phyloP scores from a whole-genome alignment of 1,284 basidiomycete species.

The Marasmius tenuissimus region DNA sequence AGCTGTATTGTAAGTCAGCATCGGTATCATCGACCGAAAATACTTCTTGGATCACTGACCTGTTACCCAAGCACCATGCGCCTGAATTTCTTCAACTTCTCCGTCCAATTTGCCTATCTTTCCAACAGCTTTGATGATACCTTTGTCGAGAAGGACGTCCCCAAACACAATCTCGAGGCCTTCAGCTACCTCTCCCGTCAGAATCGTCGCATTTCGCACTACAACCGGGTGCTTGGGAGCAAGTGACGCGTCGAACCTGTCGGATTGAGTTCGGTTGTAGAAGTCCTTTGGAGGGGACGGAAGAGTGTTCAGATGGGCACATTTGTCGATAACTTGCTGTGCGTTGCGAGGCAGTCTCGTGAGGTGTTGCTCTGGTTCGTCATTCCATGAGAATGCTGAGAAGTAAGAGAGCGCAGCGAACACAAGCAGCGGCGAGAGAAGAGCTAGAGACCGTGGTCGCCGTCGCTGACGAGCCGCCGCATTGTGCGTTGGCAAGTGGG shows the following conservation, averaged over 20 bases:
- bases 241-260: slow-evolving; percentile 61
- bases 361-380: not conserved
- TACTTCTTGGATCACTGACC: slow-evolving; percentile 42
- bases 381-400: not conserved
- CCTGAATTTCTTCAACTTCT: slow-evolving; percentile 36
- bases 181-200: slow-evolving; percentile 65
- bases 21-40: not conserved
- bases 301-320: slow-evolving; percentile 33
- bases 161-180: slow-evolving; percentile 63
- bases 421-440: not conserved
- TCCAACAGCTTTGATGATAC: slow-evolving; percentile 51
- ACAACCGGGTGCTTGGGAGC: slow-evolving; percentile 57
- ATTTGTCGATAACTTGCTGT: slow-evolving; percentile 20
- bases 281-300: slow-evolving; percentile 49
- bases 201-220: slow-evolving; percentile 77
- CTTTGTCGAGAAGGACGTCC: slow-evolving; percentile 54
- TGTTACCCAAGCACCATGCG: slow-evolving; percentile 62
- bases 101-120: not conserved
- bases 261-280: slow-evolving; percentile 51
- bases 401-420: not conserved
- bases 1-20: slow-evolving; percentile 9
- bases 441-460: not conserved
- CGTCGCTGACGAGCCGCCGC: not conserved
- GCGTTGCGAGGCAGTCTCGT: slow-evolving; percentile 32
- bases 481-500: slow-evolving; percentile 1